These are phyloP conservation scores for Grosmannia penicillata DNA, from an alignment of 2,329 filamentous ascomycete genomes.

Conservation along the genomic window DNA sequence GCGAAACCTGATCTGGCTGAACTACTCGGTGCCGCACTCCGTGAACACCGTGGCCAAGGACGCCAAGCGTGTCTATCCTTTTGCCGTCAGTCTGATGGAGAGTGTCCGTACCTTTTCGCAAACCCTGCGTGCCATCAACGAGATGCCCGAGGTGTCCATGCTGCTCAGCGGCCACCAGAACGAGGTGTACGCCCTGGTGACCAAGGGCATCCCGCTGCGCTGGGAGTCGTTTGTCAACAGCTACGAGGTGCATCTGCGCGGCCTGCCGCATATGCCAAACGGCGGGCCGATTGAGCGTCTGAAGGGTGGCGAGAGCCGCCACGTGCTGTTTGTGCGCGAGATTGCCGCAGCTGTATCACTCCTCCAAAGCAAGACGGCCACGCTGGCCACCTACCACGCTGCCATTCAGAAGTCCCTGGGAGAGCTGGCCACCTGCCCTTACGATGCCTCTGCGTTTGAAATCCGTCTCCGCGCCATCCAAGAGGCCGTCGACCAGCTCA, in stretches of 20 bases:
- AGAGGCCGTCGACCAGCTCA: conserved; percentile 86
- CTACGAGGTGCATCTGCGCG: conserved; percentile 77
- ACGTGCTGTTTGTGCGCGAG: conserved; percentile 91
- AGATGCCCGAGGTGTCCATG: conserved; percentile 77
- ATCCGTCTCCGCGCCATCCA: conserved; percentile 74
- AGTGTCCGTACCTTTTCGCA: conserved; percentile 89
- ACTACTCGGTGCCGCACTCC: conserved; percentile 83
- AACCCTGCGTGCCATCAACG: conserved; percentile 67
- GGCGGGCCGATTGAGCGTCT: conserved; percentile 29
- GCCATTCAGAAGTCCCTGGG: conserved; percentile 66
- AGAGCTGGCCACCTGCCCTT: conserved; percentile 74
- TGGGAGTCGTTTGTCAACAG: conserved; percentile 99
- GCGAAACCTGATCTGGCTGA: conserved; percentile 87
- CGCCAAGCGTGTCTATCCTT: conserved; percentile 96
- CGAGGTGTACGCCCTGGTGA: conserved; percentile 69
- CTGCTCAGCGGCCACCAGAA: conserved; percentile 85
- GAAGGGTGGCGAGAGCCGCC: conserved; percentile 66
- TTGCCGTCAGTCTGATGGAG: conserved; percentile 96
- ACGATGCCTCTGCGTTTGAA: conserved; percentile 67
- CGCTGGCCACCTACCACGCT: conserved; percentile 64
- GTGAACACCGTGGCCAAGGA: conserved; percentile 96
- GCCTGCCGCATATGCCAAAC: conserved; percentile 42
- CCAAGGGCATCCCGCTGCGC: conserved; percentile 75
- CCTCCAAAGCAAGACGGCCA: conserved; percentile 74
- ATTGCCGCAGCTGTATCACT: conserved; percentile 79